phyloP scores from a whole-genome alignment of 306 rosid species.

The Cyclanthera cordifolia region DNA sequence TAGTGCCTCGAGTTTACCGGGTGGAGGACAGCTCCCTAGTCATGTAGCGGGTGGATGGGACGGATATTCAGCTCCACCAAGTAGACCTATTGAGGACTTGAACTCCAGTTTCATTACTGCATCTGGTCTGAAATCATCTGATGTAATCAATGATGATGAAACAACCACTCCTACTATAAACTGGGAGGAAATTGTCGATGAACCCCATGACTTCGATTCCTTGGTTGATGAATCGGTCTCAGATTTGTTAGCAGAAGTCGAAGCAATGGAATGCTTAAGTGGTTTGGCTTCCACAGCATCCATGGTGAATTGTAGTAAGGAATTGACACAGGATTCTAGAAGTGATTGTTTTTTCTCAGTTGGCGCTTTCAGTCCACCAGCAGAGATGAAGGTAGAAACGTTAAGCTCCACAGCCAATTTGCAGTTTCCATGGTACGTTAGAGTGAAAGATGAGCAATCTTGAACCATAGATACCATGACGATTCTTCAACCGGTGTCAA shows the following conservation, averaged over 20 bases:
- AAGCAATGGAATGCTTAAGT: conserved; percentile 86
- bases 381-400: conserved; percentile 63
- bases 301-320: conserved; percentile 57
- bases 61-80: conserved; percentile 27
- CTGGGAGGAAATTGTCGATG: conserved; percentile 65
- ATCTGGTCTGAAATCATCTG: conserved; percentile 36
- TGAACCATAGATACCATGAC: conserved; percentile 28
- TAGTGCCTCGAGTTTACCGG: conserved; percentile 42
- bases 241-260: conserved; percentile 94
- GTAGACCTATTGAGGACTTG: conserved; percentile 48
- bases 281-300: too few relatives aligned
- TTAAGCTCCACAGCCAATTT: conserved; percentile 64
- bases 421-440: conserved; percentile 35
- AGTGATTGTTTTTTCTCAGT: conserved; percentile 52
- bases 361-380: conserved; percentile 56
- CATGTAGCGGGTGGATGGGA: conserved; percentile 30
- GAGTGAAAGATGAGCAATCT: conserved; percentile 39
- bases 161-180: conserved; percentile 34
- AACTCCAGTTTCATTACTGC: conserved; percentile 40
- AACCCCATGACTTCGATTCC: conserved; percentile 54
- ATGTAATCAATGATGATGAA: conserved; percentile 22
- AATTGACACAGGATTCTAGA: conserved; percentile 51
- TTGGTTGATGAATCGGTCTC: conserved; percentile 73
- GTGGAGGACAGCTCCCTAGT: conserved; percentile 25
- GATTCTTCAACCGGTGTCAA: too few relatives aligned